Evolutionary conservation across 2,329 filamentous ascomycete species (phyloP), one percentile per base, ranked within the genome.

Genomic region (Penicillium italicum): DNA sequence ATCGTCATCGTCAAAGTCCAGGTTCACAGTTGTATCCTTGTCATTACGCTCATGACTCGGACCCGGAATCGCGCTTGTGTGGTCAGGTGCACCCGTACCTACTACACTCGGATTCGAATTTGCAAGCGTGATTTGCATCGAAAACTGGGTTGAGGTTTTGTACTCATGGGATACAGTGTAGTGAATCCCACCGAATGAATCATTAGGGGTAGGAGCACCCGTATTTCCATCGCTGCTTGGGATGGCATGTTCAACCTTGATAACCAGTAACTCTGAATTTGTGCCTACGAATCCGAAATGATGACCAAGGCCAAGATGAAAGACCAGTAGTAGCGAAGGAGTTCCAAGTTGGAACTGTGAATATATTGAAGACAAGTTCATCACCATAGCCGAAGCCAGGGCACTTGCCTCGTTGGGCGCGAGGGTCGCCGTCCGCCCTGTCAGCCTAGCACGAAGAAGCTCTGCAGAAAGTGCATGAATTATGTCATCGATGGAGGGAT

Each of bases 261-360:
- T 61, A 5, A 58, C 58, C n/a, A 75, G 56, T 4, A 62, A 53
- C 9, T 60, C 61, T n/a, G 62, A 61, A 14, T 54, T 56, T n/a
- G 57, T 64, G 8, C 67, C 59, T 20, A 62, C 51, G 8, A 71
- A 54, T 1, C 73, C 74, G 22, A 75, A 66, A 38, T 72, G 64
- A 24, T 69, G 66, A 1, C 70, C 70, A 7, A 76, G 53, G 10
- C 74, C 74, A 16, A 77, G 68, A 45, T 71, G 69, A 3, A 72
- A 63, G 7, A 71, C 72, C 31, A 72, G 62, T 31, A 72, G 64
- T 4, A 68, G 56, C 2, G 64, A 62, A 20, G 67, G 54, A 2
- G 62, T 58, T 2, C 60, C 57, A 12, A 56, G 45, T 7, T 72
- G 61, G 1, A 70, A 44, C 5, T 66, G 65, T 5, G 67, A 62